Conservation (phyloP, 2,329 filamentous ascomycete species). For the Xylariomycetidae sp. region DNA sequence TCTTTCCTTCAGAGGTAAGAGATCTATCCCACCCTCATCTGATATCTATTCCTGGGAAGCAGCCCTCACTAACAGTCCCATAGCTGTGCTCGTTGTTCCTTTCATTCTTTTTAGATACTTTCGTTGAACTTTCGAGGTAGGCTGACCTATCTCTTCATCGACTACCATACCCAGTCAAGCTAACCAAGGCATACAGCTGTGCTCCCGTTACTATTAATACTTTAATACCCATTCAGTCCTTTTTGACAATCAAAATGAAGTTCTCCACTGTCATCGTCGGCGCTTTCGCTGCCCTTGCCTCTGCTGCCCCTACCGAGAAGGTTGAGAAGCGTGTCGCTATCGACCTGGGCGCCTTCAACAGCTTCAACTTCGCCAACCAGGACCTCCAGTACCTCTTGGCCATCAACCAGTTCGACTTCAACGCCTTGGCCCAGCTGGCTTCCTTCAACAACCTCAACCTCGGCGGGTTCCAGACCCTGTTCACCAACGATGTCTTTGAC, state of each 20-base stretch:
- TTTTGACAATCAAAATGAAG: slow-evolving; percentile 42
- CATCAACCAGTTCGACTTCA: slow-evolving; percentile 26
- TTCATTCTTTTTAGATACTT: slow-evolving; percentile 36
- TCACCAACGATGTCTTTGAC: slow-evolving; percentile 41
- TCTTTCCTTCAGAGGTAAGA: slow-evolving; percentile 44
- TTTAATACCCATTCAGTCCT: slow-evolving; percentile 28
- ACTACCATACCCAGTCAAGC: slow-evolving; percentile 3
- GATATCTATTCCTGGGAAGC: slow-evolving; percentile 2
- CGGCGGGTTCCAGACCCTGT: slow-evolving; percentile 31
- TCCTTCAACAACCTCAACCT: slow-evolving; percentile 32
- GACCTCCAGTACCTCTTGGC: slow-evolving; percentile 34
- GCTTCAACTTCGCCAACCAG: slow-evolving; percentile 27
- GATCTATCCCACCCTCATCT: slow-evolving; percentile 1
- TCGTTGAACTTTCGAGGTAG: slow-evolving; percentile 37
- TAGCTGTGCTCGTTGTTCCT: slow-evolving; percentile 46
- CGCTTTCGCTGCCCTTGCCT: slow-evolving; percentile 39
- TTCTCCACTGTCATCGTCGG: slow-evolving; percentile 39
- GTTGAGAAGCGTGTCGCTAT: slow-evolving; percentile 21
- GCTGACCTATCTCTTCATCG: slow-evolving; percentile 4
- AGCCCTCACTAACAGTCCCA: slow-evolving; percentile 16
- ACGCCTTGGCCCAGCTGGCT: slow-evolving; percentile 30
- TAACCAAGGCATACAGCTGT: slow-evolving; percentile 35
- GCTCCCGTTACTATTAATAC: slow-evolving; percentile 34
- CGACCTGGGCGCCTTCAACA: slow-evolving; percentile 30
- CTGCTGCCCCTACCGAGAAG: slow-evolving; percentile 35